Base-by-base conservation (phyloP, 768 basidiomycete species). In the Strobilomyces echinocephalus region DNA sequence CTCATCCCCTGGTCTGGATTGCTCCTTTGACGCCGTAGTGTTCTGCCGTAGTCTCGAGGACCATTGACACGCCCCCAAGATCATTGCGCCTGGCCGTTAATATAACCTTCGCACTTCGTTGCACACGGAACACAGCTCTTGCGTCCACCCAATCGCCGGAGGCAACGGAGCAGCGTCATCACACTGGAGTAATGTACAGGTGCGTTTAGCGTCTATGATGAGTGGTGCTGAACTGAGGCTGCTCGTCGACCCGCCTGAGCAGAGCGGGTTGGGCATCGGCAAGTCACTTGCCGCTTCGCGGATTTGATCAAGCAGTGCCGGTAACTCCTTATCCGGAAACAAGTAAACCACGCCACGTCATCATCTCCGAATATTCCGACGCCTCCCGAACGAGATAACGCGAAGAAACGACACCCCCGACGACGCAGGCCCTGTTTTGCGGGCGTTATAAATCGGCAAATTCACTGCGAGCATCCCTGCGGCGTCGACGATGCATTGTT, bases 291-390 rank as follows among this genome's bases (percentile, higher is more conserved):
- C 49, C 50, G 50, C 16, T 57, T 60, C 38, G 21, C 34, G 43
- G 33, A 46, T 54, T 58, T 38, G 62, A 64, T 69, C 67, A 63
- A 56, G 51, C 58, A 38, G 57, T 60, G 52, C 57, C 49, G 33
- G 56, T 50, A 60, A 51, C 56, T 15, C 53, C 67, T 71, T 69
- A 68, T 69, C 65, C 55, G 33, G 20, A 47, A 20, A 59, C 63
- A 71, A 69, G 71, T 53, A 71, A 69, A 56, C 56, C 68, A 68
- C 60, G 51, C 61, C 52, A 44, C 46, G 3, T 41, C 46, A 45
- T 42, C 46, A 45, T 56, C 20, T 28, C 56, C 59, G 49, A 55
- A 55, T 61, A 53, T 11, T 54, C 54, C 51, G 54, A 50, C 44
- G n/a, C 39, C 10, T 14, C 31, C 48, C 40, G 8, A 48, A 46